Base-by-base conservation (phyloP, 2,329 filamentous ascomycete species). In the Anthostomella pinea region DNA sequence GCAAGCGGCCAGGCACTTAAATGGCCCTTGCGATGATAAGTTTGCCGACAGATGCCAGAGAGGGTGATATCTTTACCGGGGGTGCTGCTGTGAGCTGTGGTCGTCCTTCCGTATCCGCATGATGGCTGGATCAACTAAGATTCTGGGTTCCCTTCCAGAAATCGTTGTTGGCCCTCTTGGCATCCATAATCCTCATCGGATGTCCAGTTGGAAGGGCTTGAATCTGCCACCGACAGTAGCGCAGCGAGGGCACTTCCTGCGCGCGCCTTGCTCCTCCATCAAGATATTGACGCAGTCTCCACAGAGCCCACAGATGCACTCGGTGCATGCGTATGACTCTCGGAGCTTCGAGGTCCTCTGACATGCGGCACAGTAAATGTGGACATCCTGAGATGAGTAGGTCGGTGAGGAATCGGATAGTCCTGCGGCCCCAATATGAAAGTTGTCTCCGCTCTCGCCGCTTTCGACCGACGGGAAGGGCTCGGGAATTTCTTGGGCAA, bases 231-330 rank as follows among this genome's bases (percentile, higher is more conserved):
- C 86, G 45, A 90, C 83, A 24, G 83, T 87, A 37, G 82, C 83
- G 59, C 87, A 93, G 48, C 82, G 75, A 39, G 87, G 86, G 66
- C 87, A 93, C 59, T 85, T 86, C 54, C 83, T 77, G 44, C 84
- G 68, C 9, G 85, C 84, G 33, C 84, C 81, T 59, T 88, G 83
- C 59, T 88, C 85, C 51, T 77, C 78, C 64, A 87, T 81, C 37
- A 91, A 70, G 21, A 87, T 79, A 54, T 89, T 84, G 39, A 96
- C 88, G 55, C 91, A 97, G 41, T 88, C 81, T 46, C 83, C 80
- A 63, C 93, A 97, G 32, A 97, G 76, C 11, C 90, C 91, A 59
- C 88, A 95, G 46, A 97, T 95, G 62, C 93, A 97, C 63, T 96
- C 90, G 1, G 90, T 95, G 62, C 91, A 97, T 15, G 91, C 91